phyloP scores from a whole-genome alignment of 2,329 filamentous ascomycete species.

The Colletotrichum liaoningense region DNA sequence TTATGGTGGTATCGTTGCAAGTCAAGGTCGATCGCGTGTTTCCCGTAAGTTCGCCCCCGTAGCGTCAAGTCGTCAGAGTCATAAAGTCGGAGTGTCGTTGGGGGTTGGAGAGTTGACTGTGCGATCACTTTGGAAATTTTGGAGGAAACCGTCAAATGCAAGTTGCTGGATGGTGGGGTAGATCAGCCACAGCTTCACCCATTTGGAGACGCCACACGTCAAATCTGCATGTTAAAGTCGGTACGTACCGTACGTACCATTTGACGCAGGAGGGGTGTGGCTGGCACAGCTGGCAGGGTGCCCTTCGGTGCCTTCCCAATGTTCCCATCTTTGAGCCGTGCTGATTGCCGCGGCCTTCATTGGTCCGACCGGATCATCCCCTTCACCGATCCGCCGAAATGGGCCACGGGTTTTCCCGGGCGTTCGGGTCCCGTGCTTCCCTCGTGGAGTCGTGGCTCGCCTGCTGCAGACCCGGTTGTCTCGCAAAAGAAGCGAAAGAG shows the following conservation, averaged over 20 bases:
- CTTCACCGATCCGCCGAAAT: not conserved
- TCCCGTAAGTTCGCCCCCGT: too few species aligned
- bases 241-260: not conserved
- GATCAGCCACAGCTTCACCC: conserved; percentile 17
- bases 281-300: too few species aligned
- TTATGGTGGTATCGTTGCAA: too few species aligned
- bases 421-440: conserved; percentile 23
- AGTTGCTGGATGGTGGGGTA: conserved; percentile 27
- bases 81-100: not conserved
- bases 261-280: not conserved
- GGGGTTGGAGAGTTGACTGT: not conserved
- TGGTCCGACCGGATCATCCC: conserved; percentile 20
- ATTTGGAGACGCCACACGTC: conserved; percentile 17
- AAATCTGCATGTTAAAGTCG: not conserved
- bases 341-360: conserved; percentile 21
- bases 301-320: not conserved
- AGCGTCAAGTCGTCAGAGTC: conserved; percentile 9
- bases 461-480: conserved; percentile 36
- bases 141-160: conserved; percentile 23
- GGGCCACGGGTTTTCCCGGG: conserved; percentile 38
- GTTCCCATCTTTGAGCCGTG: not conserved
- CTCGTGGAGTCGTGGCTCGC: conserved; percentile 14
- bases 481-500: conserved; percentile 26
- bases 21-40: not conserved
- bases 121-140: conserved; percentile 29